These are phyloP conservation scores for Globisporangium orthogonon DNA, from an alignment of 352 stramenopile genomes.

Conservation along the genomic window DNA sequence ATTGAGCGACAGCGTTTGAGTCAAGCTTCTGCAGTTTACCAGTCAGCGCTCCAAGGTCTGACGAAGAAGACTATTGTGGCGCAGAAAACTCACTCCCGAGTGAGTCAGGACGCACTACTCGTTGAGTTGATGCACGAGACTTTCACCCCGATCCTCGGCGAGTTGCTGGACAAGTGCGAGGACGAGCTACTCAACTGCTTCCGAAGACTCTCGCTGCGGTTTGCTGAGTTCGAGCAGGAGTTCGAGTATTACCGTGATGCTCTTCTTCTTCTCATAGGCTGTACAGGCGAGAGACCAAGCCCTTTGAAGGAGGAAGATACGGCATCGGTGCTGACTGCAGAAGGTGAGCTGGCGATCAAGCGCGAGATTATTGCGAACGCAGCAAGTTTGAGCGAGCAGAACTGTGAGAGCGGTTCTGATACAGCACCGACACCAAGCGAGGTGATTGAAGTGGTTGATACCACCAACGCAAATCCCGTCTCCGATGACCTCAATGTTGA, in stretches of 20 bases:
- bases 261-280: constrained; percentile 36
- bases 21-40: constrained; percentile 50
- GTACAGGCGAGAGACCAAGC: constrained; percentile 5
- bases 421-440: background rate
- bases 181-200: constrained; percentile 59
- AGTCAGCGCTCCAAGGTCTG: constrained; percentile 44
- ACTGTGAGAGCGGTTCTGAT: background rate
- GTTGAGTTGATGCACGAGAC: constrained; percentile 66
- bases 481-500: background rate
- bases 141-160: constrained; percentile 56
- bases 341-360: constrained; percentile 32
- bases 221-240: constrained; percentile 70
- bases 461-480: background rate
- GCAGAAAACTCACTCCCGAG: constrained; percentile 49
- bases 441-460: constrained; percentile 2
- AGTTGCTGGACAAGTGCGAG: constrained; percentile 67
- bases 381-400: constrained; percentile 1
- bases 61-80: constrained; percentile 31
- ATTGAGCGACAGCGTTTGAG: constrained; percentile 65
- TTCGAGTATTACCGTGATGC: constrained; percentile 75
- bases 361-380: constrained; percentile 30
- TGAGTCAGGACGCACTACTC: constrained; percentile 52
- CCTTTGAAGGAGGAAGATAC: constrained; percentile 15
- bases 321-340: constrained; percentile 14
- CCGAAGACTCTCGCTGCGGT: constrained; percentile 48